phyloP scores from a whole-genome alignment of 177 flowering plant genomes.

The Telopea speciosissima region DNA sequence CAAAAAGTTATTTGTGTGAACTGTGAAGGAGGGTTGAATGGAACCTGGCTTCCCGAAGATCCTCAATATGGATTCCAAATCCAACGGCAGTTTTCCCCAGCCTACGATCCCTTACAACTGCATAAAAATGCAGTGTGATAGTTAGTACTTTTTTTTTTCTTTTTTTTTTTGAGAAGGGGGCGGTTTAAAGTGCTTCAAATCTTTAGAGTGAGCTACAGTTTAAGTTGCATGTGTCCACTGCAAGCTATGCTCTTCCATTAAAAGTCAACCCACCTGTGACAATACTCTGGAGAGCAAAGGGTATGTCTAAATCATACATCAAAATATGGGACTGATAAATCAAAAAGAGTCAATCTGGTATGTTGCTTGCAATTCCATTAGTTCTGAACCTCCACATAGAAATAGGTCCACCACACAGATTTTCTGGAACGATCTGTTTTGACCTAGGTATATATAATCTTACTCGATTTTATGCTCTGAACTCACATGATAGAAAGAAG shows the following conservation, averaged over 20 bases:
- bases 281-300: not conserved
- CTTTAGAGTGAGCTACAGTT: not conserved
- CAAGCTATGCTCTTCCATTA: not conserved
- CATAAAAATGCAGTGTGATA: constrained; percentile 12
- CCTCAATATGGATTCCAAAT: constrained; percentile 69
- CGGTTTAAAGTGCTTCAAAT: too few species aligned
- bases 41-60: constrained; percentile 88
- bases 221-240: not conserved
- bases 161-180: too few species aligned
- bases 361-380: not conserved
- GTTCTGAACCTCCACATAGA: not conserved
- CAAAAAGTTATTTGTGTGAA: too few species aligned
- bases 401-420: not conserved
- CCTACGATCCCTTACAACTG: constrained; percentile 73
- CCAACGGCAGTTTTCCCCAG: constrained; percentile 55
- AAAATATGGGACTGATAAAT: too few species aligned
- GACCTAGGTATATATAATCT: not conserved
- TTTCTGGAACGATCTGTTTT: not conserved
- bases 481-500: too few species aligned
- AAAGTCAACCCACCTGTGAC: not conserved
- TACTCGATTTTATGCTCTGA: too few species aligned
- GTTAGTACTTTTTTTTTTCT: not conserved
- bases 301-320: not conserved
- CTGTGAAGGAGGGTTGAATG: not conserved
- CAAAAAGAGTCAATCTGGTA: not conserved